Percentiles rank a stretch among this genome's conserved stretches.
These are phyloP conservation scores for Sclerotinia trifoliorum DNA, from an alignment of 2,329 filamentous ascomycete species.

Conservation along the genomic window DNA sequence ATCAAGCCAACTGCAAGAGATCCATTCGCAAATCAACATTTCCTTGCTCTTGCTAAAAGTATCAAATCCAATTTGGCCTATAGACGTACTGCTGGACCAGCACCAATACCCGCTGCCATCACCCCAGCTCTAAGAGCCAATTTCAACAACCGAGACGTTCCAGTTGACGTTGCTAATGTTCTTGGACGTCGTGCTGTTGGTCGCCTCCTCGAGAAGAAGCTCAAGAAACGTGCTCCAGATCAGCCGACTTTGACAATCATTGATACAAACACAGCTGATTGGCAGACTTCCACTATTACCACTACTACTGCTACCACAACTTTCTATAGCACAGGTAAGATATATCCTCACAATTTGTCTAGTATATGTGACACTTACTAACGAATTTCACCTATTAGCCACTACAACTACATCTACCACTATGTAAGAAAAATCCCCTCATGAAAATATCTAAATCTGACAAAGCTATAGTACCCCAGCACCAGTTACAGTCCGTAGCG, in stretches of 20 bases:
- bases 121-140: conserved; percentile 13
- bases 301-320: conserved; percentile 16
- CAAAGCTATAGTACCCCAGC: conserved; percentile 13
- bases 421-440: not conserved
- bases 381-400: not conserved
- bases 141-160: not conserved
- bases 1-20: conserved; percentile 1
- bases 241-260: conserved; percentile 17
- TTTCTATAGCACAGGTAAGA: conserved; percentile 20
- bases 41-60: conserved; percentile 17
- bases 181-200: conserved; percentile 21
- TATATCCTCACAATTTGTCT: not conserved
- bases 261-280: conserved; percentile 16
- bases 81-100: not conserved
- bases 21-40: conserved; percentile 9
- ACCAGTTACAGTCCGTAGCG: conserved; percentile 12
- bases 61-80: not conserved
- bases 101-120: not conserved
- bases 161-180: conserved; percentile 13
- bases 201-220: conserved; percentile 11
- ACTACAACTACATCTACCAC: conserved; percentile 9
- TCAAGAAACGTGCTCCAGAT: conserved; percentile 22
- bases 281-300: conserved; percentile 18
- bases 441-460: not conserved
- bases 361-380: not conserved